A percentile compares a stretch with the other conserved stretches of the same genome.
Conservation (phyloP, 2,329 filamentous ascomycete species). For the Talaromyces sp. region DNA sequence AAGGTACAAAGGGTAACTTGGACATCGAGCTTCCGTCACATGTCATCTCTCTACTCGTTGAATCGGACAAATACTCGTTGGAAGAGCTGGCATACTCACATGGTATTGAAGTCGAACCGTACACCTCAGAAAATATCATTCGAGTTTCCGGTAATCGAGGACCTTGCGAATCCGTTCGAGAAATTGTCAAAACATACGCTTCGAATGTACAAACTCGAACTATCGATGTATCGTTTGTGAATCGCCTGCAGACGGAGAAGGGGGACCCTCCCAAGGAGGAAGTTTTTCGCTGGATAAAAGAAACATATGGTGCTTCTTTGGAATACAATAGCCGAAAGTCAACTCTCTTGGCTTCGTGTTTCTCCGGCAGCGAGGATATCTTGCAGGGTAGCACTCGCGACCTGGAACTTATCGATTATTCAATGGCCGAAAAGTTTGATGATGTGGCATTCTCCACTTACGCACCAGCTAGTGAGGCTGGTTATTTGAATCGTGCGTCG, state of each 20-base stretch:
- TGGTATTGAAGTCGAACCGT: conserved; percentile 31
- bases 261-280: conserved; percentile 16
- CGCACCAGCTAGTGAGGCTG: conserved; percentile 18
- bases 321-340: conserved; percentile 15
- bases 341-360: conserved; percentile 25
- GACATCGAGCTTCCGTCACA: conserved; percentile 26
- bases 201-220: conserved; percentile 24
- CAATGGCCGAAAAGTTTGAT: conserved; percentile 10
- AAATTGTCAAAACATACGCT: conserved; percentile 25
- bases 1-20: conserved; percentile 30
- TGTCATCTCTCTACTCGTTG: conserved; percentile 25
- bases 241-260: conserved; percentile 10
- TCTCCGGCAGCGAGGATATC: conserved; percentile 24
- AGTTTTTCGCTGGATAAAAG: conserved; percentile 29
- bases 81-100: conserved; percentile 30
- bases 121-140: conserved; percentile 25
- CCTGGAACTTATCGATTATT: conserved; percentile 25
- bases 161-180: conserved; percentile 27
- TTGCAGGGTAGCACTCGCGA: conserved; percentile 29
- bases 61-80: conserved; percentile 26
- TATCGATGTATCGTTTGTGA: conserved; percentile 18
- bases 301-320: conserved; percentile 25
- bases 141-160: conserved; percentile 28
- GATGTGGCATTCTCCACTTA: conserved; percentile 30
- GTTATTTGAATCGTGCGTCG: conserved; percentile 2